These are phyloP conservation scores for Dissophora globulifera DNA, from an alignment of 192 early-diverging fungal species.

Conservation along the genomic window DNA sequence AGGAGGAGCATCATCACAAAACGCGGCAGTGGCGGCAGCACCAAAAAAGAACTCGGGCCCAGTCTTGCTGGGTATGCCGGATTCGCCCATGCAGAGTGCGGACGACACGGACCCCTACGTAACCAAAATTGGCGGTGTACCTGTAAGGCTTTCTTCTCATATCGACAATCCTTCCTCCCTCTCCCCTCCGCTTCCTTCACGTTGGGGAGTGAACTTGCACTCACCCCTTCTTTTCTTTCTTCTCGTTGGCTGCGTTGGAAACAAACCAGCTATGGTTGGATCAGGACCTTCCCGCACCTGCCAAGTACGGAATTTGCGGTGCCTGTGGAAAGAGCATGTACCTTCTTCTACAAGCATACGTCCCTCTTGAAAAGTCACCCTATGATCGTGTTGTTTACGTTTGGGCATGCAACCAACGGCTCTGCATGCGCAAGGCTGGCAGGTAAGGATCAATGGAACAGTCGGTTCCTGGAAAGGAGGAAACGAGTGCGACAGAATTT, in stretches of 20 bases:
- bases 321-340: constrained; percentile 71
- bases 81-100: constrained; percentile 51
- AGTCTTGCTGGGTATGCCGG: constrained; percentile 60
- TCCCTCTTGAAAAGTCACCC: constrained; percentile 72
- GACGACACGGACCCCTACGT: constrained; percentile 67
- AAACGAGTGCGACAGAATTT: no score
- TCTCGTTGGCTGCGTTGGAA: no score
- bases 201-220: no score
- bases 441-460: no score
- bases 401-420: constrained; percentile 79
- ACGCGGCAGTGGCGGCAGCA: neutral
- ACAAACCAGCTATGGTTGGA: constrained; percentile 58
- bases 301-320: constrained; percentile 57
- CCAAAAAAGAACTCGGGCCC: constrained; percentile 44
- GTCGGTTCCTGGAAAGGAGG: no score
- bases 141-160: constrained; percentile 52
- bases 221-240: no score
- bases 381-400: constrained; percentile 84
- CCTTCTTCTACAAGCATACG: constrained; percentile 79
- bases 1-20: neutral
- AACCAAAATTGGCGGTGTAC: constrained; percentile 74
- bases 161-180: neutral
- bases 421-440: constrained; percentile 77
- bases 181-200: neutral
- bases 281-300: constrained; percentile 35